phyloP scores from a whole-genome alignment of 768 basidiomycete species.

The Harrya chromipes region DNA sequence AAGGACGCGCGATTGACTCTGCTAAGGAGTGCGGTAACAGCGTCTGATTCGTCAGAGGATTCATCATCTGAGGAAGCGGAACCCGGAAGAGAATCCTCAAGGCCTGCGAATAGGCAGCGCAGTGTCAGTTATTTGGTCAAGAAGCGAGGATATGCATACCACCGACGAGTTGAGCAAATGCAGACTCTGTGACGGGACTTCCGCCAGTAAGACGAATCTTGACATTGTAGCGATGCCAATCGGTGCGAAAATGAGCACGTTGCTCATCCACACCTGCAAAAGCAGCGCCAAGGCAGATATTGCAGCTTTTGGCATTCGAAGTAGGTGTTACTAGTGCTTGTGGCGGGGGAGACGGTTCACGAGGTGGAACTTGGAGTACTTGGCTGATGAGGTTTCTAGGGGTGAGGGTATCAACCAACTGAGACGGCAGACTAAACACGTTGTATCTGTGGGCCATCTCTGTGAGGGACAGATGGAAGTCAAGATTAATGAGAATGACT shows the following conservation, averaged over 20 bases:
- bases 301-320: constrained; percentile 54
- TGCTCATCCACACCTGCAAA: constrained; percentile 82
- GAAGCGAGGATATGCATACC: constrained; percentile 43
- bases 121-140: background rate
- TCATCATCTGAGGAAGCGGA: constrained; percentile 71
- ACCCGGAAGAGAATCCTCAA: constrained; percentile 90
- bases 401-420: constrained; percentile 66
- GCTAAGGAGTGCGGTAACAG: constrained; percentile 63
- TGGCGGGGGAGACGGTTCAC: constrained; percentile 32
- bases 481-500: too few relatives aligned
- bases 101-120: constrained; percentile 36
- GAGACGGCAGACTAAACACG: constrained; percentile 68
- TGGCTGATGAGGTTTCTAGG: constrained; percentile 58
- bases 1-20: constrained; percentile 51
- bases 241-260: constrained; percentile 82
- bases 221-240: constrained; percentile 99
- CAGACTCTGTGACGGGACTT: constrained; percentile 59
- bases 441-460: constrained; percentile 44
- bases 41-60: constrained; percentile 57
- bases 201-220: constrained; percentile 71
- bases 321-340: constrained; percentile 21
- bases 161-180: constrained; percentile 78
- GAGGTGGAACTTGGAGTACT: constrained; percentile 30
- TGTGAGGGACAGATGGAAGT: too few relatives aligned
- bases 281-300: constrained; percentile 62